Evolutionary conservation across 371 early-diverging fungal species (phyloP).

Genomic region (Apophysomyces trapeziformis): DNA sequence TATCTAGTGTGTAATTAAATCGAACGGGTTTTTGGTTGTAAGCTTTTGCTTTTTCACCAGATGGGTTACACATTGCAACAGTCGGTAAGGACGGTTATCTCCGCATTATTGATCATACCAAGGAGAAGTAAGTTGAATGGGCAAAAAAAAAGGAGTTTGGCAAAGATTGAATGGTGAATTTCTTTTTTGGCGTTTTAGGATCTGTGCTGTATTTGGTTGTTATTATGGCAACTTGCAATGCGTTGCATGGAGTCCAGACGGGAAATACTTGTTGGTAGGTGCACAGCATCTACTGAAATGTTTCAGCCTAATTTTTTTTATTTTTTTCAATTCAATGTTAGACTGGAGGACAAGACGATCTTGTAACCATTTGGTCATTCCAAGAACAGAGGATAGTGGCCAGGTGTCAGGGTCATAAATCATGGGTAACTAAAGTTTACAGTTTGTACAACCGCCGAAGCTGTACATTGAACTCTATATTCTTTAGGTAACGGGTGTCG

Average conservation of each 20-base stretch:
- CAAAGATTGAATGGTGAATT: background rate
- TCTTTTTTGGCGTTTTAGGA: conserved; percentile 24
- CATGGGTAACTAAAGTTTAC: conserved; percentile 70
- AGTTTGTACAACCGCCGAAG: background rate
- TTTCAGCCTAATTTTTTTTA: background rate
- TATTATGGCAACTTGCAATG: conserved; percentile 86
- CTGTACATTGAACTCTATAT: conserved; percentile 4
- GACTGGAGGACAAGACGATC: conserved; percentile 96
- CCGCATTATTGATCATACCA: conserved; percentile 68
- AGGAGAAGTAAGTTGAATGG: conserved; percentile 47
- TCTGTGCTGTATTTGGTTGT: conserved; percentile 70
- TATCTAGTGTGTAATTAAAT: background rate
- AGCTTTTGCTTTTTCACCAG: conserved; percentile 79
- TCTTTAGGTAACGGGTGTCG: conserved; percentile 71
- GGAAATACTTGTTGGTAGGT: conserved; percentile 81
- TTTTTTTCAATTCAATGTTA: conserved; percentile 12
- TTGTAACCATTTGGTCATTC: conserved; percentile 90
- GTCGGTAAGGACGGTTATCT: conserved; percentile 75
- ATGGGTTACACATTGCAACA: conserved; percentile 73
- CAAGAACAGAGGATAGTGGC: conserved; percentile 81
- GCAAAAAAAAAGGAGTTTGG: no score
- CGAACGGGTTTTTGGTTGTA: conserved; percentile 45
- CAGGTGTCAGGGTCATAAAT: conserved; percentile 92
- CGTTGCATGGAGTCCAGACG: conserved; percentile 90
- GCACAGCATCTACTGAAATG: background rate